Base-by-base conservation (phyloP, 805 yeast genomes). In the Sporopachydermia lactativora region DNA sequence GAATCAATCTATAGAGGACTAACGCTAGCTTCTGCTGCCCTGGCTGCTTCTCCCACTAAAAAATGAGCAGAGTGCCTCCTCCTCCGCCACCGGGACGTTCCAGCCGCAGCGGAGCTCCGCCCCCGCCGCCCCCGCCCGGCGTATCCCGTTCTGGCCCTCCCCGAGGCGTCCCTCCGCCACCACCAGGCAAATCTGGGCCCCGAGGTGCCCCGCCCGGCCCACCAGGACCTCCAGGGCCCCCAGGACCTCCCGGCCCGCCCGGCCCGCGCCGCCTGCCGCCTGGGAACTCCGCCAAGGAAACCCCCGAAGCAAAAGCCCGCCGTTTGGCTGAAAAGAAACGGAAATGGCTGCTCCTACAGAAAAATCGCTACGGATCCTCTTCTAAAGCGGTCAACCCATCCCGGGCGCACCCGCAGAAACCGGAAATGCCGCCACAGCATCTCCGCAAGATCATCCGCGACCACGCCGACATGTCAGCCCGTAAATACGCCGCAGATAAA, bases 341-440 rank as follows among this genome's bases (percentile, higher is more conserved):
- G 43, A 65, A 68, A 48, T 82, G 92, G 94, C 61, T 68, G 5
- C 71, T 66, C 41, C 37, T 71, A 2, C 94, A 81, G 49, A 81
- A 79, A 52, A 57, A 54, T 35, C 60, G 81, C 43, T 79, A 68
- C 53, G 59, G 65, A 15, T 64, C 61, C 42, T 49, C 42, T 41
- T 51, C 15, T 45, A 53, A 40, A 41, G 54, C 40, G 49, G 52
- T 43, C 50, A 55, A 43, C 64, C 72, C 28, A 68, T 49, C 58
- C 4, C 55, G 78, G 11, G 61, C 63, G 36, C 74, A 75, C 6
- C 75, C 81, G 0, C 69, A 68, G 6, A 82, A 82, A 52, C 69
- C 76, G 1, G 86, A 83, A 47, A 80, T 88, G 86, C 96, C 96
- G 1, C 94, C 95, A 0, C 95, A 88, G 52, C 96, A 88, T 60